Conservation (phyloP, 306 rosid species). For the Sphenostylis stenocarpa region DNA sequence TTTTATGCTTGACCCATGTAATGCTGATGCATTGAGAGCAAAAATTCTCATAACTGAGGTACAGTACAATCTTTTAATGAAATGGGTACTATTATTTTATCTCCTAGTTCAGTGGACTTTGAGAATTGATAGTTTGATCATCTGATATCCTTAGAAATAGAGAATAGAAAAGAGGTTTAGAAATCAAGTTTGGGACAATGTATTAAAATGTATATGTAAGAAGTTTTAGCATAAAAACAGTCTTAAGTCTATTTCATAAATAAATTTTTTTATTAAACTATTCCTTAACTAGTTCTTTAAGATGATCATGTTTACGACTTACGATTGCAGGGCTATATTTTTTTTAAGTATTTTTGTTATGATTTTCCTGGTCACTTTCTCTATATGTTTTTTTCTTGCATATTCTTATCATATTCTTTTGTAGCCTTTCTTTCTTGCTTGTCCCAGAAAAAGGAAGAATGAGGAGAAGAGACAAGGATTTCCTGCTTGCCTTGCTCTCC, state of each 20-base stretch:
- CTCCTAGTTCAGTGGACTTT: background rate
- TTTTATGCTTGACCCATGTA: slow-evolving; percentile 87
- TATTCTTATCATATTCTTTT: too few relatives aligned
- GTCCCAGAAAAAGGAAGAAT: too few relatives aligned
- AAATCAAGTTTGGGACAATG: background rate
- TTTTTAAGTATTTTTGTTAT: too few relatives aligned
- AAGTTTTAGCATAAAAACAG: background rate
- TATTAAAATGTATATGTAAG: background rate
- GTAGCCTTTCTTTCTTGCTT: too few relatives aligned
- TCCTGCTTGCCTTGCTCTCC: too few relatives aligned
- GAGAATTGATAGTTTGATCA: background rate
- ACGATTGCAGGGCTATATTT: too few relatives aligned
- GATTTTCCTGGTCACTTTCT: too few relatives aligned
- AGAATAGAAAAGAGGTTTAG: background rate
- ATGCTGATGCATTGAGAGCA: slow-evolving; percentile 96
- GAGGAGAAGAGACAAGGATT: too few relatives aligned
- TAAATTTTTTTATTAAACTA: background rate
- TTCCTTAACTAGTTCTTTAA: background rate
- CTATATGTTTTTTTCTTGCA: too few relatives aligned
- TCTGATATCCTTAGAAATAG: slow-evolving; percentile 2
- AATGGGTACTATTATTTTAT: background rate
- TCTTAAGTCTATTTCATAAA: background rate
- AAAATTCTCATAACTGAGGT: slow-evolving; percentile 99
- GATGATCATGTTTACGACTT: slow-evolving; percentile 1
- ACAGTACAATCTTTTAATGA: background rate